These are phyloP conservation scores for Diaporthe vexans DNA, from an alignment of 2,329 filamentous ascomycete species.

Conservation along the genomic window DNA sequence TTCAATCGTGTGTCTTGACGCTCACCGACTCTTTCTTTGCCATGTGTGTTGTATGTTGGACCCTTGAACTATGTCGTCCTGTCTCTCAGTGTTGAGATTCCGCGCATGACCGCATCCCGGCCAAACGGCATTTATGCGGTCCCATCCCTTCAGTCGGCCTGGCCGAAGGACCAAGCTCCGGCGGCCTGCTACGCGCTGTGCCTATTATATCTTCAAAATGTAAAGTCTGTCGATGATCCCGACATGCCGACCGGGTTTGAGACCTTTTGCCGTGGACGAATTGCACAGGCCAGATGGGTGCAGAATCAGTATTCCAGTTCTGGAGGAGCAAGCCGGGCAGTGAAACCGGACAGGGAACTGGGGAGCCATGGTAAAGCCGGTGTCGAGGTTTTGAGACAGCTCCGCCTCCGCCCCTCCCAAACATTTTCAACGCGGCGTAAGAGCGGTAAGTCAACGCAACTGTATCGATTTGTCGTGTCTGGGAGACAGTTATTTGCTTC, in stretches of 20 bases:
- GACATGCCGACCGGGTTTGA: neutral
- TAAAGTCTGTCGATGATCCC: neutral
- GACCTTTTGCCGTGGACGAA: neutral
- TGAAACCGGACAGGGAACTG: neutral
- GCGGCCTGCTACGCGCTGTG: neutral
- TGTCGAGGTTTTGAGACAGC: neutral
- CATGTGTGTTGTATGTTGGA: neutral
- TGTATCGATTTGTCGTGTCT: neutral
- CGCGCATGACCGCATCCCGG: neutral
- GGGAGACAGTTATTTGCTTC: neutral
- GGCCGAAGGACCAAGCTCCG: neutral
- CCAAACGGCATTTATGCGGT: constrained; percentile 11
- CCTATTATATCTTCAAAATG: neutral
- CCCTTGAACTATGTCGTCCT: neutral
- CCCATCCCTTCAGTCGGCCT: neutral
- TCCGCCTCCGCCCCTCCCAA: neutral
- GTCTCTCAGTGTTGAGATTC: neutral
- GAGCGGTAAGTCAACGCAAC: neutral
- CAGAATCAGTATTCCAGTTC: neutral
- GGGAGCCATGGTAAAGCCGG: neutral
- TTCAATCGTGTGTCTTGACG: neutral
- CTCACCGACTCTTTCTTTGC: neutral
- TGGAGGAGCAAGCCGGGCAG: neutral
- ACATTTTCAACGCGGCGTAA: neutral
- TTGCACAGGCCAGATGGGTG: neutral